Conservation (phyloP, 2,329 filamentous ascomycete species). For the Fusarium sp. region DNA sequence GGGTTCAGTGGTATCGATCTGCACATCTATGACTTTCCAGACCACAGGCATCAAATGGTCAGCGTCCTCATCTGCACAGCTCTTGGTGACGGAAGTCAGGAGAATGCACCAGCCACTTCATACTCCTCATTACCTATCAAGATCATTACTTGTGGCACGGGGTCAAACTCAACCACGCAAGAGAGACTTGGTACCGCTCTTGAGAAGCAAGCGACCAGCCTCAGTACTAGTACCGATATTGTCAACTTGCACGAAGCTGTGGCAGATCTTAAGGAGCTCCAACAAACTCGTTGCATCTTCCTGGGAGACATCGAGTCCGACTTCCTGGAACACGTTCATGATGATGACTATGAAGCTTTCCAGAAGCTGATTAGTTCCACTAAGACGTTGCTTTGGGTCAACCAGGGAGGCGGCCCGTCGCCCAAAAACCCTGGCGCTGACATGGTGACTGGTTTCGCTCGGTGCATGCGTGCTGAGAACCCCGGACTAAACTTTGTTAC, state of each 20-base stretch:
- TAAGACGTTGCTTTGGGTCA: background rate
- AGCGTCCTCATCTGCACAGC: slow-evolving; percentile 3
- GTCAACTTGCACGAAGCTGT: background rate
- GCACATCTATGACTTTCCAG: slow-evolving; percentile 4
- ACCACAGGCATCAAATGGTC: background rate
- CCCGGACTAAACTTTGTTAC: background rate
- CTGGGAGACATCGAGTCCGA: background rate
- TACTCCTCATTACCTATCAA: background rate
- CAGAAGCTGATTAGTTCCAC: background rate
- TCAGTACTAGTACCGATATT: background rate
- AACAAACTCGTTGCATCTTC: background rate
- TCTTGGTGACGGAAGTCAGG: background rate
- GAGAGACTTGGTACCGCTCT: background rate
- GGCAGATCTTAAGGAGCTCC: background rate
- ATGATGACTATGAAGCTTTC: background rate
- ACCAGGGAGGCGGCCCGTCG: background rate
- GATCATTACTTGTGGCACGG: background rate
- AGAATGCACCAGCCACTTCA: background rate
- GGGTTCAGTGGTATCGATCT: slow-evolving; percentile 3
- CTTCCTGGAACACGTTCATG: background rate
- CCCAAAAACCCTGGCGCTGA: background rate
- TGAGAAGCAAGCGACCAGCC: background rate
- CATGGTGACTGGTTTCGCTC: slow-evolving; percentile 3
- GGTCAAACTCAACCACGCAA: background rate
- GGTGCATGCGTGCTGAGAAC: slow-evolving; percentile 3